These are phyloP conservation scores for Digitaria exilis DNA, from an alignment of 202 grass and related monocot species.

Conservation along the genomic window DNA sequence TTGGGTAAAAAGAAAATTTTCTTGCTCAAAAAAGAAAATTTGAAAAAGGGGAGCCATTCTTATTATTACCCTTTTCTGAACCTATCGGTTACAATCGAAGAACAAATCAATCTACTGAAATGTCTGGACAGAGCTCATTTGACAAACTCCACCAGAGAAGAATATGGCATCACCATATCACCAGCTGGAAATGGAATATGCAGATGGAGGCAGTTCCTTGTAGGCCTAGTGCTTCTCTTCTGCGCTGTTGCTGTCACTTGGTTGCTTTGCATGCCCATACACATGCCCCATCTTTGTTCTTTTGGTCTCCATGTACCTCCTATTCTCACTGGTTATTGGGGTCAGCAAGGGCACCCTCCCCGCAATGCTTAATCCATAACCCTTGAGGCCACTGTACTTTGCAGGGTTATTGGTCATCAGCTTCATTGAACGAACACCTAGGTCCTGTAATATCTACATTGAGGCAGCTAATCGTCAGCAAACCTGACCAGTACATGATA, in stretches of 20 bases:
- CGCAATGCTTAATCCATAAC: slow-evolving; percentile 70
- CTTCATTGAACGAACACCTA: slow-evolving; percentile 80
- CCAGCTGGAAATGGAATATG: neutral
- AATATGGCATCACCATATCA: slow-evolving; percentile 7
- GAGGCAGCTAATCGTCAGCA: slow-evolving; percentile 6
- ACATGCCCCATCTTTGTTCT: slow-evolving; percentile 83
- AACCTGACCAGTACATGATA: neutral
- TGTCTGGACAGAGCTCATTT: neutral
- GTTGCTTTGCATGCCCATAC: slow-evolving; percentile 50
- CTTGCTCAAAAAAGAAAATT: no score
- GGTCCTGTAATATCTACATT: slow-evolving; percentile 71
- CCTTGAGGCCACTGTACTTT: slow-evolving; percentile 82
- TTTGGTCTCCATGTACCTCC: slow-evolving; percentile 79
- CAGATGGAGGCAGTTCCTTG: neutral
- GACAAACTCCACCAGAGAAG: neutral
- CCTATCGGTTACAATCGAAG: slow-evolving; percentile 22
- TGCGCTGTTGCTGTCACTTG: neutral
- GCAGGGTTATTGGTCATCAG: slow-evolving; percentile 91
- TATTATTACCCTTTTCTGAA: slow-evolving; percentile 26
- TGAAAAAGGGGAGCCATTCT: neutral
- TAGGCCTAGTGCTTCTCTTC: slow-evolving; percentile 35
- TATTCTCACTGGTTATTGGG: slow-evolving; percentile 77
- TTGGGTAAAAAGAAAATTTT: no score
- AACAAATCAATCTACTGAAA: slow-evolving; percentile 37
- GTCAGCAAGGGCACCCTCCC: slow-evolving; percentile 81